Percentiles rank a stretch among this genome's conserved stretches.
These are phyloP conservation scores for Eimeria necatrix DNA, from an alignment of 169 alveolate species.

Conservation along the genomic window DNA sequence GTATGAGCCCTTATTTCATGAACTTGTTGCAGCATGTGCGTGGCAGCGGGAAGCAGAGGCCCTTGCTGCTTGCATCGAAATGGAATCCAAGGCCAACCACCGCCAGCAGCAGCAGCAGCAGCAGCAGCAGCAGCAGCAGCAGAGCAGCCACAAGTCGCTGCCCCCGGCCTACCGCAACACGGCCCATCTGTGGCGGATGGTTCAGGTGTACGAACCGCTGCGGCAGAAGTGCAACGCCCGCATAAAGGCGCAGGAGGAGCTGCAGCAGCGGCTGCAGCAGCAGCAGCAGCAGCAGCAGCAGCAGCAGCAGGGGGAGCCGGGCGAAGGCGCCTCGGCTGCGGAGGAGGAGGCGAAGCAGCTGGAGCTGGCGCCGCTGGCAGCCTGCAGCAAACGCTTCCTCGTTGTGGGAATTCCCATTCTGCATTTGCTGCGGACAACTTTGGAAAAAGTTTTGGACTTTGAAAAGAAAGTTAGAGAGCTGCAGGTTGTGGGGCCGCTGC, in stretches of 20 bases:
- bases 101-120: constrained; percentile 59
- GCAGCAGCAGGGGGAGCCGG: constrained; percentile 12
- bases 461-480: constrained; percentile 48
- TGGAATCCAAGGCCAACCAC: constrained; percentile 6
- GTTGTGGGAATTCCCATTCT: constrained; percentile 54
- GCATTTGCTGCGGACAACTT: constrained; percentile 16
- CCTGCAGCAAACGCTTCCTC: constrained; percentile 64
- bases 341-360: constrained; percentile 29
- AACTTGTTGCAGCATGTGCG: constrained; percentile 73
- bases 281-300: constrained; percentile 21
- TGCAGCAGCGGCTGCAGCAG: constrained; percentile 41
- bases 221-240: constrained; percentile 70
- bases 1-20: constrained; percentile 66
- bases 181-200: constrained; percentile 77
- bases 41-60: constrained; percentile 78
- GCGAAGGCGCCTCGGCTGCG: not conserved
- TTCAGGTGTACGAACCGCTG: constrained; percentile 68
- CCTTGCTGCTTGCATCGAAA: constrained; percentile 57
- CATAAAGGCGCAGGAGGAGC: constrained; percentile 54
- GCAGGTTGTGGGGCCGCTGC: constrained; percentile 69
- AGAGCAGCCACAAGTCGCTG: constrained; percentile 15
- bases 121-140: not conserved
- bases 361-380: constrained; percentile 45
- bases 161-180: constrained; percentile 68
- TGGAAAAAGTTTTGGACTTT: constrained; percentile 56